A percentile compares a stretch with the other conserved stretches of the same genome.
Conservation (phyloP, 139 green algal genomes). For the Prasinococcaceae sp. region DNA sequence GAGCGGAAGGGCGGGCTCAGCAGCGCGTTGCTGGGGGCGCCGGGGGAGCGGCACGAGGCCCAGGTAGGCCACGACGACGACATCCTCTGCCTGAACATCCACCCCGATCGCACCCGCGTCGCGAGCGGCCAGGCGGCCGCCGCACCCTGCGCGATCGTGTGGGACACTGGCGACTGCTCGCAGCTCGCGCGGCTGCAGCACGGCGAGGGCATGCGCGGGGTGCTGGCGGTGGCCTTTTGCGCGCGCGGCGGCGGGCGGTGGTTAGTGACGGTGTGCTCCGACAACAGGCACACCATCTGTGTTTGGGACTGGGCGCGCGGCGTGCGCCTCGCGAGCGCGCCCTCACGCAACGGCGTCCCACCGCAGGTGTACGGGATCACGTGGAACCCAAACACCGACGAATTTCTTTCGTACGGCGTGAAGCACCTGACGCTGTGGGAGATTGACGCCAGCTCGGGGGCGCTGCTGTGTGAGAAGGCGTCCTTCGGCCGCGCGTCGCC, state of each 20-base stretch:
- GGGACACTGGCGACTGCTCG: not conserved
- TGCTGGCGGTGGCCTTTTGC: slow-evolving; percentile 1
- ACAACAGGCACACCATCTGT: slow-evolving; percentile 14
- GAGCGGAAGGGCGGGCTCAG: too few species aligned
- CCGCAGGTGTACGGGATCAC: slow-evolving; percentile 11
- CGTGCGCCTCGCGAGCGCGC: not conserved
- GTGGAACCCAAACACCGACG: slow-evolving; percentile 16
- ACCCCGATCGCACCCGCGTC: not conserved
- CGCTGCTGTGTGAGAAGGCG: too few species aligned
- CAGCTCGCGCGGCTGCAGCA: not conserved
- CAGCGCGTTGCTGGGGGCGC: too few species aligned
- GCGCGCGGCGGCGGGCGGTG: too few species aligned
- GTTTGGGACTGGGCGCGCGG: slow-evolving; percentile 4
- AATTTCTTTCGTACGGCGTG: slow-evolving; percentile 43
- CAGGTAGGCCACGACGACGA: slow-evolving; percentile 12
- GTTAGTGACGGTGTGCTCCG: not conserved
- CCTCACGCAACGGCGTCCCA: slow-evolving; percentile 1
- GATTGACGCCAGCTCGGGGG: too few species aligned
- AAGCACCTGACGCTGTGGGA: slow-evolving; percentile 45
- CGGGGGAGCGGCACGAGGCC: too few species aligned
- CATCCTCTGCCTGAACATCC: slow-evolving; percentile 6
- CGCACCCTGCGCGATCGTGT: not conserved
- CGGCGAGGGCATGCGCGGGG: not conserved
- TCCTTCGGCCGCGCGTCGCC: too few species aligned
- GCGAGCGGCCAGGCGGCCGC: not conserved